Percentiles rank a stretch among this genome's conserved stretches.
Conservation (phyloP, 108 stramenopile species). For the Pseudonitzschia multistriata region DNA sequence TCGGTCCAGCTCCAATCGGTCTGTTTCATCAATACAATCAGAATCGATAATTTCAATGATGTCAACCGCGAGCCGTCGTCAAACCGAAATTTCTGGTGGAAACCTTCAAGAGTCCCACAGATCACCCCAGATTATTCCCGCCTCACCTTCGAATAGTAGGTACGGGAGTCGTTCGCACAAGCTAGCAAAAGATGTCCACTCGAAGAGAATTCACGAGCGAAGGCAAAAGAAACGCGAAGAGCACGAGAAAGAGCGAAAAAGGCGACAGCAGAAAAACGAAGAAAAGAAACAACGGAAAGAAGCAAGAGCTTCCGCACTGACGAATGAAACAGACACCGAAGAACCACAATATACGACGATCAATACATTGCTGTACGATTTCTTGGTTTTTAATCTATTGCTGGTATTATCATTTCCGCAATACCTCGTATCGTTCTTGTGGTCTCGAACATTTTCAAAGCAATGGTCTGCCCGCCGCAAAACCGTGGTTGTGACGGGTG, state of each 20-base stretch:
- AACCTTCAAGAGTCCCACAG: neutral
- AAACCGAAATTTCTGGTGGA: neutral
- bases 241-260: neutral
- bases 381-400: neutral
- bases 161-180: neutral
- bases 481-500: slow-evolving; percentile 51
- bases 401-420: neutral
- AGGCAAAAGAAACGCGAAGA: neutral
- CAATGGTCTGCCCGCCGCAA: slow-evolving; percentile 26
- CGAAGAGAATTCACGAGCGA: neutral
- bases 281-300: slow-evolving; percentile 5
- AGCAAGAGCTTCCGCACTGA: neutral
- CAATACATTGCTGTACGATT: neutral
- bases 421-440: neutral
- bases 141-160: neutral
- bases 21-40: slow-evolving; percentile 2
- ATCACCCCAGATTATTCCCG: neutral
- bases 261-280: slow-evolving; percentile 7
- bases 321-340: neutral
- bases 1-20: slow-evolving; percentile 10
- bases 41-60: slow-evolving; percentile 3
- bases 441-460: slow-evolving; percentile 5
- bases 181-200: neutral
- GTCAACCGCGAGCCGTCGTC: neutral
- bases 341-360: neutral